A percentile compares a stretch with the other conserved stretches of the same genome.
These are phyloP conservation scores for Clitopilus passeckerianus DNA, from an alignment of 768 basidiomycete species.

Conservation along the genomic window DNA sequence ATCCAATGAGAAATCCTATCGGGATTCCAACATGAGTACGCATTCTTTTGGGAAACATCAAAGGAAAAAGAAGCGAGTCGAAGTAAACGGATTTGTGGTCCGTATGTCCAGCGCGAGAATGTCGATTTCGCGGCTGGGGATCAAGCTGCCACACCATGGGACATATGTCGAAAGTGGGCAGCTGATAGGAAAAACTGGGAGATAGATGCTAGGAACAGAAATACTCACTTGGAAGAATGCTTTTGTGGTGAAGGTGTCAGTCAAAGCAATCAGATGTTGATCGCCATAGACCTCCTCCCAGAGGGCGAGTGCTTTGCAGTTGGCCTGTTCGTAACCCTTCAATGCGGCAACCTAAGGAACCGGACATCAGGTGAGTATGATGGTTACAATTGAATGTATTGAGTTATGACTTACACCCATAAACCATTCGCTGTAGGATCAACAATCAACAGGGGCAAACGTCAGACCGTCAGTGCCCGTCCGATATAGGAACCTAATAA, in stretches of 20 bases:
- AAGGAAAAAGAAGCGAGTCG: neutral
- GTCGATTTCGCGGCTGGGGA: neutral
- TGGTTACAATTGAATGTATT: constrained; percentile 1
- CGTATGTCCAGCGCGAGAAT: neutral
- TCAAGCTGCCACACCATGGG: neutral
- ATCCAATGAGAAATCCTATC: constrained; percentile 54
- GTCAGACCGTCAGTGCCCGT: neutral
- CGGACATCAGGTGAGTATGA: constrained; percentile 1
- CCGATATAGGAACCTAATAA: neutral
- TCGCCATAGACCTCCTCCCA: constrained; percentile 79
- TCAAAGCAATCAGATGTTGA: constrained; percentile 69
- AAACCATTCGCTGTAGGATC: constrained; percentile 70
- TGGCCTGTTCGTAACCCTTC: constrained; percentile 75
- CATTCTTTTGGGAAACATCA: constrained; percentile 2
- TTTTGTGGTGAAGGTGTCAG: constrained; percentile 90
- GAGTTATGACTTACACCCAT: constrained; percentile 63
- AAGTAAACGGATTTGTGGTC: neutral
- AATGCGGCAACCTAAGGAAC: constrained; percentile 69
- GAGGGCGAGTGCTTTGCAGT: constrained; percentile 67
- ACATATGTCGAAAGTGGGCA: neutral
- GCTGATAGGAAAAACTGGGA: neutral
- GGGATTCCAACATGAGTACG: neutral
- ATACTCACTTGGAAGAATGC: constrained; percentile 72
- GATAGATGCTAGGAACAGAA: neutral
- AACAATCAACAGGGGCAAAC: constrained; percentile 1